Percentiles rank a stretch among this genome's conserved stretches.
phyloP scores from a whole-genome alignment of 345 rosid species.

The Tarenaya hassleriana region DNA sequence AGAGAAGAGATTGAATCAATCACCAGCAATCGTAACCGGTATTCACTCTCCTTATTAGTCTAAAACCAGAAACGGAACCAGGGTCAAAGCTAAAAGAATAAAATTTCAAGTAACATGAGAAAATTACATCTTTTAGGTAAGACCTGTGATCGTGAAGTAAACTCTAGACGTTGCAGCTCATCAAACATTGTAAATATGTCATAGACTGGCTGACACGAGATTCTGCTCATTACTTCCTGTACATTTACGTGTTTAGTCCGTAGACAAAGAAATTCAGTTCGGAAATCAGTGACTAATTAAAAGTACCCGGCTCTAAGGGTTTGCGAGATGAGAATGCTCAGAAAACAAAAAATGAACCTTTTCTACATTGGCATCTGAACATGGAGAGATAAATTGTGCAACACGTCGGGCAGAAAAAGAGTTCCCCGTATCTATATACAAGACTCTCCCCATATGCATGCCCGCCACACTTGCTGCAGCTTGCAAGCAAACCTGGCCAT shows the following conservation, averaged over 20 bases:
- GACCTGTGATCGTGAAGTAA: constrained; percentile 53
- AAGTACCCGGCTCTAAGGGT: neutral
- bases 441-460: constrained; percentile 37
- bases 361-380: constrained; percentile 25
- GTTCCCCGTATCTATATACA: constrained; percentile 72
- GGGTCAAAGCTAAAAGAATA: constrained; percentile 7
- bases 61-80: constrained; percentile 25
- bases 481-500: constrained; percentile 55
- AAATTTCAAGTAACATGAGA: neutral
- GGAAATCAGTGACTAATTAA: neutral
- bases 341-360: constrained; percentile 35
- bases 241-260: constrained; percentile 24
- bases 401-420: constrained; percentile 69
- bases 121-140: constrained; percentile 14
- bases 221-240: constrained; percentile 52
- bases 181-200: constrained; percentile 66
- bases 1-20: constrained; percentile 78
- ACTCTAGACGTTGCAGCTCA: constrained; percentile 47
- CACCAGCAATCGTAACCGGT: constrained; percentile 39
- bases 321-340: neutral
- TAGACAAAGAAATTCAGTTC: constrained; percentile 3
- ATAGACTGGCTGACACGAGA: constrained; percentile 52
- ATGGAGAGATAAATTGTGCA: constrained; percentile 37
- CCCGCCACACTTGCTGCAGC: constrained; percentile 52
- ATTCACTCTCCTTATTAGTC: constrained; percentile 31